Evolutionary conservation across 1,284 basidiomycete genomes (phyloP), one percentile per base, ranked within the genome.

Genomic region (Peniophora sp.): DNA sequence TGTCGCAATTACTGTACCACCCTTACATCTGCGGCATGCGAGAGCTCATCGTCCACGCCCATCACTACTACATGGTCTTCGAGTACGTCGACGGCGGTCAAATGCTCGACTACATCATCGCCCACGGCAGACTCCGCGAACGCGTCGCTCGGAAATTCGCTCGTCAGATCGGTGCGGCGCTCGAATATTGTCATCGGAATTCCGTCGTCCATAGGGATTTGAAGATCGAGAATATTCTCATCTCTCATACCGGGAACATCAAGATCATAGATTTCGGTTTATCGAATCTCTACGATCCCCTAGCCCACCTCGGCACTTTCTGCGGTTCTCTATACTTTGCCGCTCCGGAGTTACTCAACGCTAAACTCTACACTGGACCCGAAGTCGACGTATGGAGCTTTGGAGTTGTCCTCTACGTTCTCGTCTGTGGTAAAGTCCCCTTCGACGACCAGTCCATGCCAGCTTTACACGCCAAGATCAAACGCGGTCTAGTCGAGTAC

Each of bases 371-470:
- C 67, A 94, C 92, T 0, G 96, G 96, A 0, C 96, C 96, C 10
- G 96, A 99, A 66, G 96, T 99, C 52, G 97, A 99, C 63, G 88
- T 98, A 0, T 99, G 97, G 96, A 96, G 92, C 62, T 98, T 98
- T 58, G 96, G 97, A 5, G 95, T 99, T 54, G 96, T 99, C 8
- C 79, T 99, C 10, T 99, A 98, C 63, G 95, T 97, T 12, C 78
- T 99, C 46, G 94, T 99, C 0, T 98, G 95, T 65, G 97, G 96
- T 49, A 98, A 97, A 70, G 96, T 99, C 1, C 96, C 96, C 0
- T 99, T 99, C 63, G 96, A 99, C 65, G 97, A 99, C 66, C 94
- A 98, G 69, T 94, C 89, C 63, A 99, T 99, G 96, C 97, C 96
- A 2, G 96, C 95, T 0, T 72, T 99, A 48, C 97, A 99, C 65